Evolutionary conservation across 2,329 filamentous ascomycete genomes (phyloP), one percentile per base, ranked within the genome.

Genomic region (Colletotrichum trifolii): DNA sequence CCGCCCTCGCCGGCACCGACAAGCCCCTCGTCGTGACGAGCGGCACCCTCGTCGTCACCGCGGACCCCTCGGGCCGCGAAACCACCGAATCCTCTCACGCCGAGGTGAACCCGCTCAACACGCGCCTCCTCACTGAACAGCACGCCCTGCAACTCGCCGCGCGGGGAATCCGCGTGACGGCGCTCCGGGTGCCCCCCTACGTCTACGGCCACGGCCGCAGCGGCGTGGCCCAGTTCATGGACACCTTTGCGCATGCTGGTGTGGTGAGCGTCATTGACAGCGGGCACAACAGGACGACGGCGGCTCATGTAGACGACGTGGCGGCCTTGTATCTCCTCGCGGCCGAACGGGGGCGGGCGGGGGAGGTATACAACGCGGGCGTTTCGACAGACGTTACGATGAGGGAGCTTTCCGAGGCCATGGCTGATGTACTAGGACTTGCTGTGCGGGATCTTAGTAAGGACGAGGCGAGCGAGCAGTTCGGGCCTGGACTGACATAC

Each of bases 161-260:
- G 6, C 69, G 73, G 42, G 76, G 76, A 2, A 68, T 84, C 34
- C 68, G 71, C 4, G 77, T 79, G 5, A 72, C 68, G 15, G 67
- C 71, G 8, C 71, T 84, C 6, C 75, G 81, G 0, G 72, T 83
- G 0, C 73, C 81, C 3, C 79, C 79, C 0, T 82, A 72, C 34
- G 81, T 83, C 0, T 81, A 83, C 67, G 82, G 81, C 2, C 74
- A 73, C 11, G 79, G 75, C 1, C 79, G 76, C 9, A 77, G 75
- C 60, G 76, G 76, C 34, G 71, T 81, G 33, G 54, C 61, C n/a
- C 67, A 76, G 57, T 73, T 79, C 59, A 75, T 78, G 70, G 15
- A 65, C 10, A 67, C 72, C 5, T 75, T 73, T 9, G 73, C 69
- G 12, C 60, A 71, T 48, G 69, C 68, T 34, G 76, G 78, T 6